A percentile compares a stretch with the other conserved stretches of the same genome.
Conservation (phyloP, 2,329 filamentous ascomycete genomes). For the Akanthomyces dipterigenus region DNA sequence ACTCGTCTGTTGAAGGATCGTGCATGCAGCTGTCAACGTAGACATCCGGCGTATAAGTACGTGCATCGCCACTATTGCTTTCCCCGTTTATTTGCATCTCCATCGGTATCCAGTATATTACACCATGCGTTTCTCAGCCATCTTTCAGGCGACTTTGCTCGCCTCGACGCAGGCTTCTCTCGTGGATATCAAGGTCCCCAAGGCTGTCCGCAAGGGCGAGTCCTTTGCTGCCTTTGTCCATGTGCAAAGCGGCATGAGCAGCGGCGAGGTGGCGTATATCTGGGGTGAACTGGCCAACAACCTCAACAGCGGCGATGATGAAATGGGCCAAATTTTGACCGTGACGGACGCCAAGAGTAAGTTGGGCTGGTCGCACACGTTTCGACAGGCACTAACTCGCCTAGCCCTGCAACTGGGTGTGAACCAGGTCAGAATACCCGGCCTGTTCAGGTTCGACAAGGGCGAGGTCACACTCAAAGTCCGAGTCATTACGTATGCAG, state of each 20-base stretch:
- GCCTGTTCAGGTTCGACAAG: neutral
- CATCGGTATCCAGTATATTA: neutral
- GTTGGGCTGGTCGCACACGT: neutral
- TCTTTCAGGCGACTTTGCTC: neutral
- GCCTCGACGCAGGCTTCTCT: constrained; percentile 1
- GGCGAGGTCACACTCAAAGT: constrained; percentile 1
- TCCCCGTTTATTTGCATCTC: too few species aligned
- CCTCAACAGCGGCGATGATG: neutral
- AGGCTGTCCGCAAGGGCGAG: constrained; percentile 4
- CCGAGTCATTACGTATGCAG: constrained; percentile 2
- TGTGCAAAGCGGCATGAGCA: constrained; percentile 7
- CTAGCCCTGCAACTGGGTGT: constrained; percentile 1
- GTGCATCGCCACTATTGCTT: neutral
- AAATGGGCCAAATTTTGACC: constrained; percentile 3
- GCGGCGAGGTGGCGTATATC: constrained; percentile 7
- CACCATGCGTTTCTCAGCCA: neutral
- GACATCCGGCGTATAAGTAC: neutral
- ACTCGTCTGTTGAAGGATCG: neutral
- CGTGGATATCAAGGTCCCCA: constrained; percentile 7
- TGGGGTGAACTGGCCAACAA: constrained; percentile 4
- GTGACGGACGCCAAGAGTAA: constrained; percentile 5
- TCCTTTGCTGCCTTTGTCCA: constrained; percentile 4
- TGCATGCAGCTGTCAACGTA: neutral
- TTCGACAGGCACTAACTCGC: neutral
- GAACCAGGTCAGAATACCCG: neutral